phyloP scores from a whole-genome alignment of 768 basidiomycete species.

The Russula sp. region DNA sequence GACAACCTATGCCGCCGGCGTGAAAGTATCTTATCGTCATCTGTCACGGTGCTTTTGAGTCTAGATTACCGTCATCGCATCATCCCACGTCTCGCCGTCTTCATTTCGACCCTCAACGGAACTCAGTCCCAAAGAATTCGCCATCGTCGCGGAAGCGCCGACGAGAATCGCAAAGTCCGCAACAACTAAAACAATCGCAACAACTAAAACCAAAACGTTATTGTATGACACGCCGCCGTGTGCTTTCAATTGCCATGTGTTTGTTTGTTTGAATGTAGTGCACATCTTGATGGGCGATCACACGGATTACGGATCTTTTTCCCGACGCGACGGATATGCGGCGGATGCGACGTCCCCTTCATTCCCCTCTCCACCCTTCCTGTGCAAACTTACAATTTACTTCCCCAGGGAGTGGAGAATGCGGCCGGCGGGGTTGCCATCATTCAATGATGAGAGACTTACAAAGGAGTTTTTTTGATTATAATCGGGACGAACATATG shows the following conservation, averaged over 20 bases:
- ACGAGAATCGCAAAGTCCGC: too few species aligned
- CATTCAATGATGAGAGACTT: not conserved
- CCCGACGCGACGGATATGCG: not conserved
- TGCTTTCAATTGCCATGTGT: too few species aligned
- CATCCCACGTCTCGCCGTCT: not conserved
- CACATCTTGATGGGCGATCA: not conserved
- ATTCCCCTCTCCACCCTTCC: too few species aligned
- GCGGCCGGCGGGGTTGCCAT: not conserved
- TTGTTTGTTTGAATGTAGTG: too few species aligned
- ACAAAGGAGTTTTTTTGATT: too few species aligned
- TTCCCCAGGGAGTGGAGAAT: not conserved
- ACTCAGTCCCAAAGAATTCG: too few species aligned
- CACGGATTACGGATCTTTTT: not conserved
- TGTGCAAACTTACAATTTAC: not conserved
- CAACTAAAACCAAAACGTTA: too few species aligned
- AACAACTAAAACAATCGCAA: too few species aligned
- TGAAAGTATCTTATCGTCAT: constrained; percentile 11
- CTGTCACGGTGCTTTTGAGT: not conserved
- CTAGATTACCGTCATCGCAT: not conserved
- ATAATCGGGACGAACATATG: too few species aligned
- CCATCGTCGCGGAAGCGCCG: too few species aligned
- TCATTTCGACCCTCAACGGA: too few species aligned
- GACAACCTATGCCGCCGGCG: not conserved
- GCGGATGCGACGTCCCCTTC: not conserved
- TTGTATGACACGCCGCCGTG: too few species aligned